Conservation (phyloP, 1,139 yeast species). For the Kodamaea arcana region DNA sequence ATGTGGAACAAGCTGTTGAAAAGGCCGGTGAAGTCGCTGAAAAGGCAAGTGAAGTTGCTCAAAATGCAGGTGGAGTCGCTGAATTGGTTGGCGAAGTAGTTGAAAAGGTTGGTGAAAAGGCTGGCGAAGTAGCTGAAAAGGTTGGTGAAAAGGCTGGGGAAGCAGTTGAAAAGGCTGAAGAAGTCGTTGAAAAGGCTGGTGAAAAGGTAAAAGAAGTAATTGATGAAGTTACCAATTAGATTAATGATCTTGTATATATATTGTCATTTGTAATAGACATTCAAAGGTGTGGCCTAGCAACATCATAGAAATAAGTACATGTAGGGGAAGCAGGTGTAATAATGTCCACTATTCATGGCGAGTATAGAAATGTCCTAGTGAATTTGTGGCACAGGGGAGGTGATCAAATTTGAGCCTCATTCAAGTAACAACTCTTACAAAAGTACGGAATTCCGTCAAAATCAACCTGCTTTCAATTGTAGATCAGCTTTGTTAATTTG, state of each 20-base stretch:
- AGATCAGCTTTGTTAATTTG: too few relatives aligned
- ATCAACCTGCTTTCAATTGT: too few relatives aligned
- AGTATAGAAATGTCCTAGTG: too few relatives aligned
- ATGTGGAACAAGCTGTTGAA: background rate
- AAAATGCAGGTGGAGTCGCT: background rate
- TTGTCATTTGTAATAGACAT: background rate
- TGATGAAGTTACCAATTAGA: background rate
- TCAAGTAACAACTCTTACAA: too few relatives aligned
- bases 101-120: constrained; percentile 1
- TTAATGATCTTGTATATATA: constrained; percentile 1
- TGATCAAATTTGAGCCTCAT: too few relatives aligned
- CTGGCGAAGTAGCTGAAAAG: background rate
- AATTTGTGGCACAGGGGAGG: too few relatives aligned
- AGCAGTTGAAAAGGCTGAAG: background rate
- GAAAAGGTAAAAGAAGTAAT: background rate
- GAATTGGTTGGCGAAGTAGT: background rate
- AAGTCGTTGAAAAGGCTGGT: background rate
- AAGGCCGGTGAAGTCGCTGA: background rate
- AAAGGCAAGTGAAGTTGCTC: background rate
- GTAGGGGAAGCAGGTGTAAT: background rate
- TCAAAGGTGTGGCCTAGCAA: too few relatives aligned
- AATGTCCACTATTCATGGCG: too few relatives aligned
- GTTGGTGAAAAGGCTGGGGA: background rate
- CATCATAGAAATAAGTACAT: too few relatives aligned
- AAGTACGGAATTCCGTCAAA: too few relatives aligned